These are phyloP conservation scores for Dryas alaskensis DNA, from an alignment of 306 rosid genomes.

Conservation along the genomic window DNA sequence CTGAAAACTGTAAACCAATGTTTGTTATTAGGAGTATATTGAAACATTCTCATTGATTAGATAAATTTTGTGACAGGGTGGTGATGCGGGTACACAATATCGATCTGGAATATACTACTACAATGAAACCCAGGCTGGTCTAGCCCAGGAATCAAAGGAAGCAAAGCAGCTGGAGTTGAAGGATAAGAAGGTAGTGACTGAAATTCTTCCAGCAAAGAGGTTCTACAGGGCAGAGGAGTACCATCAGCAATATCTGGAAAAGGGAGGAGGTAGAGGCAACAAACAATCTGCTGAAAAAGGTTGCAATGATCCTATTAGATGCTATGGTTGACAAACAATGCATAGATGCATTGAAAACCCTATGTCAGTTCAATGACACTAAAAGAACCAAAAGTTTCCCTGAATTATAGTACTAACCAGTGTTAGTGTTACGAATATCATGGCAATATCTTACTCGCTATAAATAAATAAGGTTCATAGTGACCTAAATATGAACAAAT, in stretches of 20 bases:
- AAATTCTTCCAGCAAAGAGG: constrained; percentile 77
- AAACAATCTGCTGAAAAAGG: constrained; percentile 74
- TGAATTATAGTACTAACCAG: neutral
- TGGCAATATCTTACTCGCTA: neutral
- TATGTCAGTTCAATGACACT: neutral
- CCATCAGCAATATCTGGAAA: constrained; percentile 89
- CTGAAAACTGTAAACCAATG: no score
- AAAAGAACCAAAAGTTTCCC: neutral
- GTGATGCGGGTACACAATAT: constrained; percentile 75
- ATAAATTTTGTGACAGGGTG: constrained; percentile 40
- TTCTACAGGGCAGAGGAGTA: constrained; percentile 90
- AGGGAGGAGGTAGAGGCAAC: constrained; percentile 61
- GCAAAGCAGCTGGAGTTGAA: constrained; percentile 57
- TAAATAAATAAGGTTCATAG: neutral
- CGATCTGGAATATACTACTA: constrained; percentile 84
- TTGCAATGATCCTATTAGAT: constrained; percentile 78
- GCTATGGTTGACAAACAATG: constrained; percentile 54
- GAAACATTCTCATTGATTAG: neutral
- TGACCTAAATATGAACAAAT: neutral
- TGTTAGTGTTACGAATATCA: no score
- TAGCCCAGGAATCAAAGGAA: constrained; percentile 72
- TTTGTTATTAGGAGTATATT: neutral
- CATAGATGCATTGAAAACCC: neutral
- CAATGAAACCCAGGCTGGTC: constrained; percentile 57
- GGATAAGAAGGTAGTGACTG: constrained; percentile 58